phyloP scores from a whole-genome alignment of 2,329 filamentous ascomycete species.

The Ophiocordyceps sinensis region DNA sequence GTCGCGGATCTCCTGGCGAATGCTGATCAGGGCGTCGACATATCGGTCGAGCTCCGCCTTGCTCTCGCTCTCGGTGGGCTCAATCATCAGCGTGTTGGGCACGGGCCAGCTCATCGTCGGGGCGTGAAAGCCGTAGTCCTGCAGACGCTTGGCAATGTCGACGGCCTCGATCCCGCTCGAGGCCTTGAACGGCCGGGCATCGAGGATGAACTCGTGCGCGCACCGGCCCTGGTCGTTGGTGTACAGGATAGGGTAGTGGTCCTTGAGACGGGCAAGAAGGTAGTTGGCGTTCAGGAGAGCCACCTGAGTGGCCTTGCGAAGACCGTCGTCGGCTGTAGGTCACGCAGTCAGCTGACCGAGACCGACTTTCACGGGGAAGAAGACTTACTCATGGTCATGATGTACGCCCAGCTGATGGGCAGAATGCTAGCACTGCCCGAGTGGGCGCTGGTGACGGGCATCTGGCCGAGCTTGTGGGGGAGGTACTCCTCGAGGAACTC shows the following conservation, averaged over 20 bases:
- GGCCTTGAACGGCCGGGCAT: slow-evolving; percentile 72
- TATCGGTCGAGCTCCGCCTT: slow-evolving; percentile 90
- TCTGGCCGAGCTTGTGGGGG: slow-evolving; percentile 18
- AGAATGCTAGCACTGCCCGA: slow-evolving; percentile 86
- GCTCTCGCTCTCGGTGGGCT: slow-evolving; percentile 87
- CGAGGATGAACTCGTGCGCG: slow-evolving; percentile 94
- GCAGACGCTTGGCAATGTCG: slow-evolving; percentile 89
- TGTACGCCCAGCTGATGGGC: slow-evolving; percentile 90
- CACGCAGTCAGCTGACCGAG: neutral
- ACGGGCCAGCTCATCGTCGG: slow-evolving; percentile 97
- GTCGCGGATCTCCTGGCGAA: slow-evolving; percentile 70
- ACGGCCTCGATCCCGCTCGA: slow-evolving; percentile 76
- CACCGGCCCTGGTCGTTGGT: slow-evolving; percentile 79
- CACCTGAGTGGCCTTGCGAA: slow-evolving; percentile 81
- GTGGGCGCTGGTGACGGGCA: slow-evolving; percentile 64
- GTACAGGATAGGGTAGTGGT: slow-evolving; percentile 85
- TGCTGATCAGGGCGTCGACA: slow-evolving; percentile 76
- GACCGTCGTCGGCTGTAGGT: slow-evolving; percentile 35
- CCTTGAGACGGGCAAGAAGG: slow-evolving; percentile 73
- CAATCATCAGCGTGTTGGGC: slow-evolving; percentile 91
- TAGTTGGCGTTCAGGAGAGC: slow-evolving; percentile 97
- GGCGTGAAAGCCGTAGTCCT: slow-evolving; percentile 95
- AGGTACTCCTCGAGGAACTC: slow-evolving; percentile 63
- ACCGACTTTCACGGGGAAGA: neutral
- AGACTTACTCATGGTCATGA: slow-evolving; percentile 70